Base-by-base conservation (phyloP, 2,329 filamentous ascomycete genomes). In the Fusarium transvaalense region DNA sequence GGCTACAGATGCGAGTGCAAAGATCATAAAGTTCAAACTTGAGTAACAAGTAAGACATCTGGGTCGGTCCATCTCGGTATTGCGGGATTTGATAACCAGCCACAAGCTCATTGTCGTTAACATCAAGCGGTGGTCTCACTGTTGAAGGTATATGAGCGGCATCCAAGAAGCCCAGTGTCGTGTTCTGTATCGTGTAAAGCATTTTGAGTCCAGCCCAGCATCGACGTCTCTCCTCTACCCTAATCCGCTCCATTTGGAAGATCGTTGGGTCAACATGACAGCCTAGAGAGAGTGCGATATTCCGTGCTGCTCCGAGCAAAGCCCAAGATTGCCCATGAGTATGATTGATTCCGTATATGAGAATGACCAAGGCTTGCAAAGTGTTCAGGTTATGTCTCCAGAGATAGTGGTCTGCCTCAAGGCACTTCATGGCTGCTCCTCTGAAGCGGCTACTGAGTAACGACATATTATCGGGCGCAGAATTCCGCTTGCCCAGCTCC, bases 101-200 rank as follows among this genome's bases (percentile, higher is more conserved):
- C 3, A 43, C 38, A 19, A 53, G 29, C 2, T 53, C 50, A 5
- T 53, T 19, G 13, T 53, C 50, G 15, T 53, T 27, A 21, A 53
- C 12, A 34, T 53, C 50, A 15, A 53, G 29, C 7, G 50, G 50
- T 27, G 29, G 10, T 2, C n/a, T 25, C 15, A 43, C 50, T 7
- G 60, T 59, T 2, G 56, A 62, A 3, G 39, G 15, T 6, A 38
- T 54, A 7, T 53, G 54, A 15, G 47, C 39, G 2, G 29, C 21
- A 10, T 68, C 64, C 10, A 68, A 55, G 19, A 43, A 62, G 4
- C 64, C 64, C 5, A 68, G 14, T 3, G 62, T 66, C 4, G 61
- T 68, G 12, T 68, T 68, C 21, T 68, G 64, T 61, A 68, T 68
- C 3, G 57, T 65, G 34, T 65, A 62, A 14, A 68, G 54, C 61